These are phyloP conservation scores for Saccharomycopsis sp. DNA, from an alignment of 805 yeast species.

Conservation along the genomic window DNA sequence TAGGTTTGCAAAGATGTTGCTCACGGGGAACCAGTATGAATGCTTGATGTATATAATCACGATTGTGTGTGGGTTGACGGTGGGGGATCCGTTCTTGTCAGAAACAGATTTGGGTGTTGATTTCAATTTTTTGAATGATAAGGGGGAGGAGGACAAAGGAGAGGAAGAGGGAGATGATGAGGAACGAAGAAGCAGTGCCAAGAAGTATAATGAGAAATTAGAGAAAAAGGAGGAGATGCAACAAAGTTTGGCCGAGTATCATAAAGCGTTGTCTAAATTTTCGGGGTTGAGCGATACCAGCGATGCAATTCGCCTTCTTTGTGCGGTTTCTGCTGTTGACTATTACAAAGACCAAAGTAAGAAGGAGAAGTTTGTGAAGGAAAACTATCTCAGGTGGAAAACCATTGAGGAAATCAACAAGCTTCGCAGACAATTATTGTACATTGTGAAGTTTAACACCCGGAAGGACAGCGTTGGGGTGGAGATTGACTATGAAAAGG, in stretches of 20 bases:
- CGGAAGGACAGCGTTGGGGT: slow-evolving; percentile 52
- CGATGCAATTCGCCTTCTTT: slow-evolving; percentile 66
- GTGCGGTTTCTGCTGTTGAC: slow-evolving; percentile 83
- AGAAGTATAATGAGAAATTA: slow-evolving; percentile 32
- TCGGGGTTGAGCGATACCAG: slow-evolving; percentile 60
- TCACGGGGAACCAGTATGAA: slow-evolving; percentile 77
- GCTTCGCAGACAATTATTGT: slow-evolving; percentile 68
- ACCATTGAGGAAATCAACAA: slow-evolving; percentile 78
- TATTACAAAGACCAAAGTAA: slow-evolving; percentile 48
- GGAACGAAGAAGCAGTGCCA: slow-evolving; percentile 24
- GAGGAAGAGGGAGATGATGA: slow-evolving; percentile 28
- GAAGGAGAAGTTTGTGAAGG: slow-evolving; percentile 37
- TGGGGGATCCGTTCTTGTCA: slow-evolving; percentile 80
- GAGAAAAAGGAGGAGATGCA: slow-evolving; percentile 31
- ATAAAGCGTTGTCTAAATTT: slow-evolving; percentile 51
- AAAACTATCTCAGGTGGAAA: slow-evolving; percentile 67
- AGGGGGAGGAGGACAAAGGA: slow-evolving; percentile 21
- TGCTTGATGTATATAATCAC: slow-evolving; percentile 88
- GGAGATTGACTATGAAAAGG: slow-evolving; percentile 30
- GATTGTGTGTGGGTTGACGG: slow-evolving; percentile 83
- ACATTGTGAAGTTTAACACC: slow-evolving; percentile 61
- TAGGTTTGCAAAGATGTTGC: slow-evolving; percentile 80
- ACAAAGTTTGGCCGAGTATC: slow-evolving; percentile 41
- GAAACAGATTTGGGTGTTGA: slow-evolving; percentile 65
- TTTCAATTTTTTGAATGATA: slow-evolving; percentile 18